Base-by-base conservation (phyloP, 2,329 filamentous ascomycete genomes). In the Alternaria angustiovoidea region DNA sequence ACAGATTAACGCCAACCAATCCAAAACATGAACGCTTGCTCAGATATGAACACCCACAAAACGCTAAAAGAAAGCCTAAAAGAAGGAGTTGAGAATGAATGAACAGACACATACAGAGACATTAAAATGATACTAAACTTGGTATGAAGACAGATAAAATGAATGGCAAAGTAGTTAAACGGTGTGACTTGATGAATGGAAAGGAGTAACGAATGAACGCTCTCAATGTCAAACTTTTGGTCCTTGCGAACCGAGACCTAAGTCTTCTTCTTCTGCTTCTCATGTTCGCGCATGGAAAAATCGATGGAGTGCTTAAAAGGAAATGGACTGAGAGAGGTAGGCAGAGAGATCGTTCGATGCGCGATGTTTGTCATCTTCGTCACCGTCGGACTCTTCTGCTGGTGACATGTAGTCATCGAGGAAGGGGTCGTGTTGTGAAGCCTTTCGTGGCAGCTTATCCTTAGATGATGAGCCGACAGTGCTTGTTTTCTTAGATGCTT, bases 261-360 rank as follows among this genome's bases (percentile, higher is more conserved):
- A 32, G 20, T 53, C 51, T 43, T 53, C 51, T 53, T 43, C 28
- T 53, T 30, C 51, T 34, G 47, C 28, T 55, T 59, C 51, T 51
- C 52, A 34, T 56, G 52, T 41, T 56, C 38, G 44, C 34, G 53
- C 47, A 51, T 57, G 26, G 57, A 38, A 47, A 49, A 43, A 61
- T 57, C 42, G 47, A 57, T 57, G 2, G 34, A 39, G 14, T 51
- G 47, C n/a, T 61, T 54, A 53, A 61, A 61, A 64, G 12, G 61
- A 64, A 57, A 66, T 64, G 8, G 61, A 63, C n/a, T 65, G 63
- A 3, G 63, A 59, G 7, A 65, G 54, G 34, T 65, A 65, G 20
- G 58, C 63, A 5, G 61, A 54, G 7, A 65, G 48, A 43, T 61
- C 58, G 34, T 51, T 51, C 9, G 54, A 57, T 26, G 58, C 58